These are phyloP conservation scores for Angophora floribunda DNA, from an alignment of 345 rosid species.

Conservation along the genomic window DNA sequence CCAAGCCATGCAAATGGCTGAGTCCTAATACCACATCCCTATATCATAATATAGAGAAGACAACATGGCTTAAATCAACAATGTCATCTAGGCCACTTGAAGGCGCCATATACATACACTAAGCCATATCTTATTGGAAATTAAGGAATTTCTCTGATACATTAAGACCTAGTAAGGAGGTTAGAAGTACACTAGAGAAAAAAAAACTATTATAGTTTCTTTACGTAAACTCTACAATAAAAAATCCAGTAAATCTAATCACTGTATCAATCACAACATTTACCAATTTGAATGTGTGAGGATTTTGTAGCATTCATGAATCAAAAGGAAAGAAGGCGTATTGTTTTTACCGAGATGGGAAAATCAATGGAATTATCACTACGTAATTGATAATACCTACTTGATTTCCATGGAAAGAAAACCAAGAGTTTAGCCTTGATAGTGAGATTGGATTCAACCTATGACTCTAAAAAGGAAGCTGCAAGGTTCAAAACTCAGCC, in stretches of 20 bases:
- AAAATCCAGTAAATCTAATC: background rate
- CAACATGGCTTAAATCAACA: background rate
- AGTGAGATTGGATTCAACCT: background rate
- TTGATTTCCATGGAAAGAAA: background rate
- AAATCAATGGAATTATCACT: background rate
- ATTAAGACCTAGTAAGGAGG: too few relatives aligned
- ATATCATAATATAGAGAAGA: constrained; percentile 2
- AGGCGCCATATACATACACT: too few relatives aligned
- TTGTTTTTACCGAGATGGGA: fast-evolving
- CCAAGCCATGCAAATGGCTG: constrained; percentile 70
- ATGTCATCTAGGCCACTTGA: background rate
- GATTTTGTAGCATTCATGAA: background rate
- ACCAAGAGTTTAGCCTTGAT: background rate
- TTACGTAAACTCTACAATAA: background rate
- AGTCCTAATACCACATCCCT: constrained; percentile 86
- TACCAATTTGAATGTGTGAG: background rate
- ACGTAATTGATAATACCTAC: background rate
- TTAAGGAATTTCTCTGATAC: too few relatives aligned
- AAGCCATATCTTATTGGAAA: too few relatives aligned
- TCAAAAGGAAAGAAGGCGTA: background rate
- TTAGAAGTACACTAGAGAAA: too few relatives aligned
- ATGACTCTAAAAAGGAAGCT: background rate
- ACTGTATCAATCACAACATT: background rate
- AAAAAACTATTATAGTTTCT: background rate
- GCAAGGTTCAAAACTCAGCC: too few relatives aligned